Base-by-base conservation (phyloP, 1,139 yeast species). In the Pichiaceae sp. region DNA sequence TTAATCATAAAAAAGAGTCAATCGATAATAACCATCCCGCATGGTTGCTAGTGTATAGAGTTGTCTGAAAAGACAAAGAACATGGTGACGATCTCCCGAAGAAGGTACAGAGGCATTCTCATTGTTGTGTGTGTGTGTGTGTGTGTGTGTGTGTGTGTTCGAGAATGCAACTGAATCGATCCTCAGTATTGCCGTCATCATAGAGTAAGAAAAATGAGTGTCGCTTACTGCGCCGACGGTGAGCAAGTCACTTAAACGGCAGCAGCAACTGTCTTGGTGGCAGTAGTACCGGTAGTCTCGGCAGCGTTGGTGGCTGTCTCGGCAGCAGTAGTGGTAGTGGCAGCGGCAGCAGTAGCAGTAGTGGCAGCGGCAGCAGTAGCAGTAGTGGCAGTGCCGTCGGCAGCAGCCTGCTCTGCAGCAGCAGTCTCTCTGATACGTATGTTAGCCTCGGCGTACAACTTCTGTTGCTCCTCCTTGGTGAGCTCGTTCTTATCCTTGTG, bases 401-500 rank as follows among this genome's bases (percentile, higher is more conserved):
- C 30, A 31, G 27, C 25, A 5, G 25, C 38, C n/a, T 23, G 8
- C 29, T 21, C 7, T 7, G 30, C 48, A n/a, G 50, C 49, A 18
- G 54, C 55, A 44, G 60, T 56, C 25, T 38, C 40, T 12, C 38
- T 34, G 43, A 68, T 64, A 41, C 52, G 55, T 20, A 45, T 38
- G 35, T 62, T 60, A 39, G 68, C 66, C 52, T 70, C 59, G 32
- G 51, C 57, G 53, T 80, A 78, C 53, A 81, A 66, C 32, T 63
- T 70, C 28, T 67, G 70, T 52, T 72, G 68, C 59, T 81, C 75
- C 25, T 58, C 70, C 33, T 60, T 59, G 31, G 74, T 55, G 52
- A 80, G 59, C 49, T 78, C 81, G 40, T 69, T 50, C 62, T 77
- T 73, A 68, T 77, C 70, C 70, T 78, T 77, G 49, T 71, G 70